phyloP scores from a whole-genome alignment of 257 asterid genomes.

The Ilex asprella region DNA sequence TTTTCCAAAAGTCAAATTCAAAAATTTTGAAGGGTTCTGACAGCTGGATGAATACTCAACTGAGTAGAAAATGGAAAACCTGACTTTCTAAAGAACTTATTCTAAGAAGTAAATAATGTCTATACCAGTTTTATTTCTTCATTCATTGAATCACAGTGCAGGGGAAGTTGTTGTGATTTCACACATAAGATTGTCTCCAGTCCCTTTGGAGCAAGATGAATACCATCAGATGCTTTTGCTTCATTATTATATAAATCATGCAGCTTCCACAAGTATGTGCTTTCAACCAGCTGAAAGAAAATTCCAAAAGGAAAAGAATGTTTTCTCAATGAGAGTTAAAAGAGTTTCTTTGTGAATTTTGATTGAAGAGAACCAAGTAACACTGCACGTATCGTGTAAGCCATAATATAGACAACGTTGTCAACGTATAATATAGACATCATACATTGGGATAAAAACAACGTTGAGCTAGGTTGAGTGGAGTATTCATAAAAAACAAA shows the following conservation, averaged over 20 bases:
- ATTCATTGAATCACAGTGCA: slow-evolving; percentile 82
- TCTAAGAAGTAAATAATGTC: background rate
- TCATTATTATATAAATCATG: slow-evolving; percentile 64
- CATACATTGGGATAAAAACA: no score
- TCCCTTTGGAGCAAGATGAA: slow-evolving; percentile 67
- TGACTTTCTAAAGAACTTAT: background rate
- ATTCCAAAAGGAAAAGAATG: background rate
- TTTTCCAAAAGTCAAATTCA: slow-evolving; percentile 93
- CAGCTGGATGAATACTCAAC: slow-evolving; percentile 46
- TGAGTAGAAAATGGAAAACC: slow-evolving; percentile 11
- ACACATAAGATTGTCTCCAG: slow-evolving; percentile 37
- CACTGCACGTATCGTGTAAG: no score
- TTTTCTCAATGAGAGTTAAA: no score
- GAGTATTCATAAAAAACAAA: no score
- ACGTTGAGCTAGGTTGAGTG: background rate
- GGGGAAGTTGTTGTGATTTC: slow-evolving; percentile 57
- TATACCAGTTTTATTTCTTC: slow-evolving; percentile 75
- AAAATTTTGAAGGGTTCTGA: slow-evolving; percentile 91
- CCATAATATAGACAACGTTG: no score
- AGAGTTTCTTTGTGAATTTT: no score
- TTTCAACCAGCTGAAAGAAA: slow-evolving; percentile 72
- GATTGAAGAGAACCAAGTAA: no score
- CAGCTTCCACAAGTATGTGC: slow-evolving; percentile 56
- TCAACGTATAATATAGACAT: no score
- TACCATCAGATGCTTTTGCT: slow-evolving; percentile 50